Evolutionary conservation across 176 grass and related monocot species (phyloP).

Genomic region (Saccharum spontaneum): DNA sequence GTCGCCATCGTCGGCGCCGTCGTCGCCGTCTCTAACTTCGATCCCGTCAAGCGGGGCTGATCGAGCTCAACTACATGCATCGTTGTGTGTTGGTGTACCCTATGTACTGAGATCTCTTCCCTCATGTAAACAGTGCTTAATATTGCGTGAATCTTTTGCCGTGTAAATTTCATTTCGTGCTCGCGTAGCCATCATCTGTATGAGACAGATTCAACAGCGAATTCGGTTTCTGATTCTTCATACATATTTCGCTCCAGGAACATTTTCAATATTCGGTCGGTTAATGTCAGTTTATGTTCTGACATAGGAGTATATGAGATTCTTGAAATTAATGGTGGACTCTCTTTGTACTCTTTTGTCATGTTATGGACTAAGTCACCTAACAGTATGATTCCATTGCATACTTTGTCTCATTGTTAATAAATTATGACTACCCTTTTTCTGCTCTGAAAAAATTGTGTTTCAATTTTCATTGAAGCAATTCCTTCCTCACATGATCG

Average conservation of each 20-base stretch:
- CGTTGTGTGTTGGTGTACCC: not conserved
- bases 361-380: not conserved
- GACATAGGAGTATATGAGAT: not conserved
- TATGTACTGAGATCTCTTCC: not conserved
- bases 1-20: not conserved
- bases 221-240: not conserved
- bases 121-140: not conserved
- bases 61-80: not conserved
- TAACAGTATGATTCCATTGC: slow-evolving; percentile 1
- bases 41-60: not conserved
- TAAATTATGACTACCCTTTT: slow-evolving; percentile 6
- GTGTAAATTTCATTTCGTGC: not conserved
- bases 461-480: slow-evolving; percentile 25
- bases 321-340: slow-evolving; percentile 7
- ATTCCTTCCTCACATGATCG: slow-evolving; percentile 32
- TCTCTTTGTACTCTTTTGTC: slow-evolving; percentile 1
- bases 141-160: not conserved
- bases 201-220: not conserved
- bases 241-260: not conserved
- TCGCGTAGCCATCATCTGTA: not conserved
- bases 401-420: not conserved
- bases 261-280: not conserved
- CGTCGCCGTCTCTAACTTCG: not conserved
- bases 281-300: not conserved
- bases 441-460: not conserved